phyloP scores from a whole-genome alignment of 1,284 basidiomycete genomes.

The Malassezia vespertilionis region DNA sequence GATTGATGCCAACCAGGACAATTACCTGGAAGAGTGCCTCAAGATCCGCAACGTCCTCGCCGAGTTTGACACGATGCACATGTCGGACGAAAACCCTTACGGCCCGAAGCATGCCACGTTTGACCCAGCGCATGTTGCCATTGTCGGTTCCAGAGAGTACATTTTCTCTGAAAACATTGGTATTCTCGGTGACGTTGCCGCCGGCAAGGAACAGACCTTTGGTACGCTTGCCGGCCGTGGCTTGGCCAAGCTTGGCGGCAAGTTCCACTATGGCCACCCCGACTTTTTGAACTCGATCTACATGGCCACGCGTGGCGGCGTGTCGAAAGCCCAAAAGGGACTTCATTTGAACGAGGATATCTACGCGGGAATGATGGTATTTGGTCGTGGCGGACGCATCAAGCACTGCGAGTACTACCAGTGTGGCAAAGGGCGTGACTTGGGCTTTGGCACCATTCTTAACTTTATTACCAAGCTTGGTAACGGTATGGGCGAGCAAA shows the following conservation, averaged over 20 bases:
- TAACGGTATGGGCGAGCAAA: conserved; percentile 99
- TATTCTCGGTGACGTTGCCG: conserved; percentile 93
- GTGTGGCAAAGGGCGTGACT: conserved; percentile 95
- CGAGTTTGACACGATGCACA: conserved; percentile 89
- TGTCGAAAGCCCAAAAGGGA: conserved; percentile 98
- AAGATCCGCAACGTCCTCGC: conserved; percentile 97
- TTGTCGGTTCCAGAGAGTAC: conserved; percentile 96
- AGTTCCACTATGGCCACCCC: conserved; percentile 96
- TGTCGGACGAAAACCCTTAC: conserved; percentile 80
- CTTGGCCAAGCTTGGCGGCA: conserved; percentile 93
- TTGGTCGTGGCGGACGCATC: conserved; percentile 90
- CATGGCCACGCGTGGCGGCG: conserved; percentile 96
- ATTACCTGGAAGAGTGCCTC: conserved; percentile 97
- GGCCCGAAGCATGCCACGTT: conserved; percentile 59
- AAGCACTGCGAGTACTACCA: conserved; percentile 98
- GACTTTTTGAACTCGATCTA: conserved; percentile 97
- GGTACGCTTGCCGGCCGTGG: conserved; percentile 90
- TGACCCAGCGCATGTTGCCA: conserved; percentile 78
- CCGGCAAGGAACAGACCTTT: conserved; percentile 99
- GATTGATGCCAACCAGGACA: conserved; percentile 99
- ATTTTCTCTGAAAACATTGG: conserved; percentile 99
- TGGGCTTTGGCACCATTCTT: conserved; percentile 95
- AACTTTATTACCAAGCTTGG: conserved; percentile 99
- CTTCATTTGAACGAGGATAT: conserved; percentile 98
- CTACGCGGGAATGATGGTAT: conserved; percentile 96